phyloP scores from a whole-genome alignment of 495 filamentous ascomycete genomes.

The Penicillium robsamsonii region DNA sequence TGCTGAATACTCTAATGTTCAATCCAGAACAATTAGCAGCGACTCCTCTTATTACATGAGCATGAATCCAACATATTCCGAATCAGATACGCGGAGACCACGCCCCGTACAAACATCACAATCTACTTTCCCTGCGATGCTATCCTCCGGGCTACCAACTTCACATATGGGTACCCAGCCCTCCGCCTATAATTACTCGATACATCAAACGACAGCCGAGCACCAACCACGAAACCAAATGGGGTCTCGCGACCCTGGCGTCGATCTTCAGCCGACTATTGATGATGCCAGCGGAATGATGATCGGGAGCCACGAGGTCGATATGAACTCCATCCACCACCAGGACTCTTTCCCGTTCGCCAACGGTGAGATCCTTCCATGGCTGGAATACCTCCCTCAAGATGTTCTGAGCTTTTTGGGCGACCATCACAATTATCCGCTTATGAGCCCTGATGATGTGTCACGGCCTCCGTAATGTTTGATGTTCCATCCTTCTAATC shows the following conservation, averaged over 20 bases:
- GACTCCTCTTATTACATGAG: constrained; percentile 32
- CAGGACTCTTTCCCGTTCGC: constrained; percentile 46
- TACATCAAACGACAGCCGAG: constrained; percentile 33
- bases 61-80: constrained; percentile 31
- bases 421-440: constrained; percentile 37
- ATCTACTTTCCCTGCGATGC: constrained; percentile 44
- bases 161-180: constrained; percentile 23
- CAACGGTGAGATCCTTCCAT: constrained; percentile 60
- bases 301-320: constrained; percentile 70
- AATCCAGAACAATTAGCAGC: constrained; percentile 15
- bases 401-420: constrained; percentile 60
- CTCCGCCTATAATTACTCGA: constrained; percentile 26
- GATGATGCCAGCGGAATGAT: constrained; percentile 52
- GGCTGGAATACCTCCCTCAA: constrained; percentile 66
- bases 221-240: constrained; percentile 39
- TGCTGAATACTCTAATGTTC: constrained; percentile 24
- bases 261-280: constrained; percentile 36
- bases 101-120: constrained; percentile 42
- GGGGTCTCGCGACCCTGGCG: constrained; percentile 29
- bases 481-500: constrained; percentile 11
- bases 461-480: constrained; percentile 25
- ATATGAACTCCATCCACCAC: constrained; percentile 52
- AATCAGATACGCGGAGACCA: constrained; percentile 25
- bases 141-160: constrained; percentile 35
- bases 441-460: constrained; percentile 37